Conservation (phyloP, 768 basidiomycete genomes). For the Myochromella boudieri region DNA sequence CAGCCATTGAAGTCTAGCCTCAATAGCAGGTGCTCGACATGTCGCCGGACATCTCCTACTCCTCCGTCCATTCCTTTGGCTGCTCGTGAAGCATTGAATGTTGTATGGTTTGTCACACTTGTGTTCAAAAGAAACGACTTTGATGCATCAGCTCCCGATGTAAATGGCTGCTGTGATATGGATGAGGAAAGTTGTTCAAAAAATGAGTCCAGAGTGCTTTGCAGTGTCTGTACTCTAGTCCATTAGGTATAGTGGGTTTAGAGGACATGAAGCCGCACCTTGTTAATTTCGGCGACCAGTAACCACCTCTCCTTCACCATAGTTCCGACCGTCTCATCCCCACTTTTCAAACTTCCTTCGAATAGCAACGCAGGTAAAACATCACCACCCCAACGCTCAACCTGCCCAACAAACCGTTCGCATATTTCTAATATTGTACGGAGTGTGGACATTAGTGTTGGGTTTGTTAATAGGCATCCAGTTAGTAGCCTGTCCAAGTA, state of each 20-base stretch:
- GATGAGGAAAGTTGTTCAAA: slow-evolving; percentile 78
- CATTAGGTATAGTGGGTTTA: neutral
- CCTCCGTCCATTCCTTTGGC: slow-evolving; percentile 56
- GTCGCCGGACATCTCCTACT: slow-evolving; percentile 65
- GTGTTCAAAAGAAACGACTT: slow-evolving; percentile 66
- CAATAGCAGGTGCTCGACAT: slow-evolving; percentile 79
- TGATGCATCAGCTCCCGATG: slow-evolving; percentile 63
- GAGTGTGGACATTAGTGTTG: slow-evolving; percentile 58
- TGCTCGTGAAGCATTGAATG: slow-evolving; percentile 50
- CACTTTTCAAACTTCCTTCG: slow-evolving; percentile 71
- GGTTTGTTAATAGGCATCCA: slow-evolving; percentile 76
- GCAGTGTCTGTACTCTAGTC: slow-evolving; percentile 52
- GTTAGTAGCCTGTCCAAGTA: slow-evolving; percentile 80
- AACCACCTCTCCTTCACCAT: slow-evolving; percentile 71
- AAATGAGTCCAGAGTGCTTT: slow-evolving; percentile 66
- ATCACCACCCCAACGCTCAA: slow-evolving; percentile 92
- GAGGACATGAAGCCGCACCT: slow-evolving; percentile 44
- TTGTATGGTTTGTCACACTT: slow-evolving; percentile 53
- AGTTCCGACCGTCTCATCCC: slow-evolving; percentile 60
- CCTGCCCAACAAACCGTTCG: slow-evolving; percentile 82
- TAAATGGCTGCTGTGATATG: slow-evolving; percentile 73
- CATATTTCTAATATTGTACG: slow-evolving; percentile 79
- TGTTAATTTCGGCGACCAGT: slow-evolving; percentile 73
- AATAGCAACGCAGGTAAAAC: slow-evolving; percentile 80
- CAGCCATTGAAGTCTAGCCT: slow-evolving; percentile 84